Conservation (phyloP, 1,284 basidiomycete genomes). For the Cystobasidium slooffiae region DNA sequence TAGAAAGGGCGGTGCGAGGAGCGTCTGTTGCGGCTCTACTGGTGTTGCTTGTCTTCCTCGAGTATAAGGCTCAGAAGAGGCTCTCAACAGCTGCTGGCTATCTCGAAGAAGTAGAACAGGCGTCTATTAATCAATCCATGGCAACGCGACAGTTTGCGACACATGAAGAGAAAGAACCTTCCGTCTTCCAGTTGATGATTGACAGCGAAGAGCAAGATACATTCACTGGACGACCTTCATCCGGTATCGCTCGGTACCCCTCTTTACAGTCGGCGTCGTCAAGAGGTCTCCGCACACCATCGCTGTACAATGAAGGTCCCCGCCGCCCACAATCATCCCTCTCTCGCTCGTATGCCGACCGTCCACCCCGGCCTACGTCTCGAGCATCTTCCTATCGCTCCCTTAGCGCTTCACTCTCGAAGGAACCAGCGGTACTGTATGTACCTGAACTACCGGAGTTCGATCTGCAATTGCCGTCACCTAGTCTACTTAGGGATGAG, state of each 20-base stretch:
- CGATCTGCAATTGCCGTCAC: constrained; percentile 18
- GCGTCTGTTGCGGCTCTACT: background rate
- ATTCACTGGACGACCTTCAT: background rate
- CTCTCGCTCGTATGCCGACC: background rate
- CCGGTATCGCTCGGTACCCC: background rate
- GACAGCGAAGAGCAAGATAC: background rate
- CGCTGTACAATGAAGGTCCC: background rate
- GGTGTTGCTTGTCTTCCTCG: background rate
- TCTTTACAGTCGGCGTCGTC: background rate
- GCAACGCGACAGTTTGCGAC: background rate
- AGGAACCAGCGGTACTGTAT: background rate
- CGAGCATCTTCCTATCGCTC: constrained; percentile 3
- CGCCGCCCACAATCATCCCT: background rate
- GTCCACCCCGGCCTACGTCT: background rate
- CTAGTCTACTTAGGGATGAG: constrained; percentile 12
- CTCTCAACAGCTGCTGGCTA: background rate
- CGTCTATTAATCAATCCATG: background rate
- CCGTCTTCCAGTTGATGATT: background rate
- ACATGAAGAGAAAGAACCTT: background rate
- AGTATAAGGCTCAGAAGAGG: background rate
- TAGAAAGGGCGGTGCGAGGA: background rate
- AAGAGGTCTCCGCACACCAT: background rate
- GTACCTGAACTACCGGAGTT: constrained; percentile 24
- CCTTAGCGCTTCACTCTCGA: background rate
- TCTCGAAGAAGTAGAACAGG: background rate